phyloP scores from a whole-genome alignment of 1,139 yeast genomes.

The Pichia sp. region DNA sequence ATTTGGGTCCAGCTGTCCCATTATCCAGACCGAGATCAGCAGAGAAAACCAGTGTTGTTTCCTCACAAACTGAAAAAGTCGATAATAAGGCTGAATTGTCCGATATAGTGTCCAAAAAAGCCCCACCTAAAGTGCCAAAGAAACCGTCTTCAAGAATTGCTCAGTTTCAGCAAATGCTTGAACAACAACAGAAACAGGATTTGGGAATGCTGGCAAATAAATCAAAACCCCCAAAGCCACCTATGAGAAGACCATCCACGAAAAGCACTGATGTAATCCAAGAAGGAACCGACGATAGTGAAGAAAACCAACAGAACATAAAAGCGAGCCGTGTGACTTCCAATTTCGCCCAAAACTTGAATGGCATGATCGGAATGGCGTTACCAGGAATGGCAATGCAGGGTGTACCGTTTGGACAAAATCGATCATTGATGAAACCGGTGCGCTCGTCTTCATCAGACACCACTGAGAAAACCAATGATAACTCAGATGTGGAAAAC shows the following conservation, averaged over 20 bases:
- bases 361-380: conserved; percentile 52
- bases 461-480: conserved; percentile 10
- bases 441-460: not conserved
- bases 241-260: conserved; percentile 7
- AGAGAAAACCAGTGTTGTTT: too few species aligned
- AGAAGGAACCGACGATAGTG: not conserved
- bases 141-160: conserved; percentile 72
- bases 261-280: not conserved
- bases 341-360: conserved; percentile 46
- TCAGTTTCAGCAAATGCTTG: conserved; percentile 68
- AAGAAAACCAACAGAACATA: conserved; percentile 4
- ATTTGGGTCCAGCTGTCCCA: too few species aligned
- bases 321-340: conserved; percentile 23
- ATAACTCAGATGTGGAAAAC: not conserved
- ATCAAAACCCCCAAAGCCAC: conserved; percentile 14
- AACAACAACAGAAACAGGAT: conserved; percentile 33
- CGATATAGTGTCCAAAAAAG: conserved; percentile 16
- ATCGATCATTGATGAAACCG: too few species aligned
- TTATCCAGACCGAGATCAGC: too few species aligned
- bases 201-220: conserved; percentile 12
- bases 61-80: too few species aligned
- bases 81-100: too few species aligned
- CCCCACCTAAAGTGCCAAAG: conserved; percentile 66
- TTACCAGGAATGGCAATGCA: conserved; percentile 59
- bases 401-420: conserved; percentile 36